These are phyloP conservation scores for Adansonia digitata DNA, from an alignment of 345 rosid species.

Conservation along the genomic window DNA sequence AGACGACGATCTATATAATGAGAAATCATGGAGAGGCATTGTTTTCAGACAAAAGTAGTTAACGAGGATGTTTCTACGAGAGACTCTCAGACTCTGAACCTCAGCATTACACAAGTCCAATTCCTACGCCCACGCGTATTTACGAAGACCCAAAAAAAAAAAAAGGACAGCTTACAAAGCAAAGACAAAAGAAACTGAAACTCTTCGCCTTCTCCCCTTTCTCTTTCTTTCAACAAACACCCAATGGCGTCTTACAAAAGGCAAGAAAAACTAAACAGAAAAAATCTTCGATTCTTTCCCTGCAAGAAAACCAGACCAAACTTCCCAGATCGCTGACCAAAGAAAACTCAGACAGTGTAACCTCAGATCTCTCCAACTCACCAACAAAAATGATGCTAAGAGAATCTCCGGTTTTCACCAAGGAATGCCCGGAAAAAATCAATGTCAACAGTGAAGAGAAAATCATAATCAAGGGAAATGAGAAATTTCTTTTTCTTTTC, in stretches of 20 bases:
- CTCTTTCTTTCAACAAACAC: too few species aligned
- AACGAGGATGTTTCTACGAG: conserved; percentile 12
- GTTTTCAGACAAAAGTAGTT: conserved; percentile 35
- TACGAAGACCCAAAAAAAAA: conserved; percentile 14
- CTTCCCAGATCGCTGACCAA: conserved; percentile 21
- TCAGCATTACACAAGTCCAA: conserved; percentile 39
- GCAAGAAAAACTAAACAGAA: background rate
- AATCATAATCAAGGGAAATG: conserved; percentile 4
- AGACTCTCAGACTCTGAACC: conserved; percentile 6
- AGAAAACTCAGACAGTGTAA: background rate
- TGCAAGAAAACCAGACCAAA: conserved; percentile 19
- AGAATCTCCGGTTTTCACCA: conserved; percentile 9
- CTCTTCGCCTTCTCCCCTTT: conserved; percentile 7
- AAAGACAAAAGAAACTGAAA: conserved; percentile 6
- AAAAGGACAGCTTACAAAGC: background rate
- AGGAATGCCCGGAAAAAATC: conserved; percentile 12
- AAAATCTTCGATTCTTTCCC: conserved; percentile 11
- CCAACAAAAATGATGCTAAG: background rate
- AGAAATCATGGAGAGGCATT: conserved; percentile 34
- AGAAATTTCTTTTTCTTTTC: background rate
- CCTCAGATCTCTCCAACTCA: conserved; percentile 17
- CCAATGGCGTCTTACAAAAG: conserved; percentile 24
- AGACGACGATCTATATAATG: conserved; percentile 24
- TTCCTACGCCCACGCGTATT: conserved; percentile 36
- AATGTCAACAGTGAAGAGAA: background rate